These are phyloP conservation scores for Fraxinus paxiana DNA, from an alignment of 305 asterid genomes.

Conservation along the genomic window DNA sequence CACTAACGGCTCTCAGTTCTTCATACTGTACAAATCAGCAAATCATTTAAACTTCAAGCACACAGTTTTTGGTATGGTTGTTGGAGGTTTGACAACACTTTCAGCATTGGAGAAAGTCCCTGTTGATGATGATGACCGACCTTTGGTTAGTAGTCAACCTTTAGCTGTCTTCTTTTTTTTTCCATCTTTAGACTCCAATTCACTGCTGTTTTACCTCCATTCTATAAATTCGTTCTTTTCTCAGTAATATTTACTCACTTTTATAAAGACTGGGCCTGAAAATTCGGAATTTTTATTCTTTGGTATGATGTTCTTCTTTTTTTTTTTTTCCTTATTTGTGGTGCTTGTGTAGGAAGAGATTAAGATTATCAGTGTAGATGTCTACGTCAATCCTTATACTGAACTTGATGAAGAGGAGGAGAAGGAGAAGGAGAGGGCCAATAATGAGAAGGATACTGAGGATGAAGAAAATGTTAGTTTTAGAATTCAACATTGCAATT, in stretches of 20 bases:
- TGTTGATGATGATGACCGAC: conserved; percentile 78
- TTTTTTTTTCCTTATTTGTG: background rate
- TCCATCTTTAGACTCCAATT: background rate
- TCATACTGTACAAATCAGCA: conserved; percentile 92
- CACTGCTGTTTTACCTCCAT: conserved; percentile 11
- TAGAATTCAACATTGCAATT: conserved; percentile 5
- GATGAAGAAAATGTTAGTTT: conserved; percentile 72
- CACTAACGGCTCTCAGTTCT: conserved; percentile 92
- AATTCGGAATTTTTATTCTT: conserved; percentile 1
- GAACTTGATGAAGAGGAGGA: conserved; percentile 72
- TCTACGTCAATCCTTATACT: conserved; percentile 77
- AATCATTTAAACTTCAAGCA: conserved; percentile 88
- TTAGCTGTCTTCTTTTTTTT: background rate
- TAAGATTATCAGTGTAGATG: conserved; percentile 70
- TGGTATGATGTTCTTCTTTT: conserved; percentile 1
- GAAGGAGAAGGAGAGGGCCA: conserved; percentile 40
- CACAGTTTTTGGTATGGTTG: conserved; percentile 90
- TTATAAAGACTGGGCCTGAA: background rate
- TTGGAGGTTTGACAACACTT: conserved; percentile 86
- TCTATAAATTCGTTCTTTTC: background rate
- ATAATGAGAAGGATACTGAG: conserved; percentile 45
- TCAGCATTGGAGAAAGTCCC: conserved; percentile 87
- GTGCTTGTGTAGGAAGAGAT: conserved; percentile 63
- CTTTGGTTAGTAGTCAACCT: conserved; percentile 53
- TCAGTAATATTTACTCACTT: background rate